A percentile compares a stretch with the other conserved stretches of the same genome.
phyloP scores from a whole-genome alignment of 164 flowering plant species.

The Vitis rotundifolia region DNA sequence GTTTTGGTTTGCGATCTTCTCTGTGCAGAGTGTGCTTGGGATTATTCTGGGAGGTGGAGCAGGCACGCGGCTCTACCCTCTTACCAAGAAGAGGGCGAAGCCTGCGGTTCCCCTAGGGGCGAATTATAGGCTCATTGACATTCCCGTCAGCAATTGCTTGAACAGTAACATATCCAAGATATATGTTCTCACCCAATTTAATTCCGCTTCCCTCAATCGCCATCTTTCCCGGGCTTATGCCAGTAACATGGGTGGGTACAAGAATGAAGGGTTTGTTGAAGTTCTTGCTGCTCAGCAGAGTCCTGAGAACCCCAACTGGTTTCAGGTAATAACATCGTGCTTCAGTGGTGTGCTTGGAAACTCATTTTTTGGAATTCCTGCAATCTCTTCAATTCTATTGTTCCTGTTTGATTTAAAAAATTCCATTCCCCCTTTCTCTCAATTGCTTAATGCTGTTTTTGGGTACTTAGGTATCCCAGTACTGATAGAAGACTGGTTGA shows the following conservation, averaged over 20 bases:
- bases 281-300: constrained; percentile 97
- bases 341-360: neutral
- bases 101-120: constrained; percentile 95
- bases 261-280: constrained; percentile 92
- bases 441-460: no score
- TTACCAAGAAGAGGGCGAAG: constrained; percentile 88
- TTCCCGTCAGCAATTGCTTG: constrained; percentile 89
- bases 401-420: no score
- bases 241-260: constrained; percentile 79
- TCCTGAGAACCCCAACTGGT: constrained; percentile 95
- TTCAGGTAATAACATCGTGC: constrained; percentile 53
- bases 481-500: no score
- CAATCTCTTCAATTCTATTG: no score
- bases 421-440: no score
- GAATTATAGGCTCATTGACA: constrained; percentile 85
- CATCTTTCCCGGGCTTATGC: constrained; percentile 87
- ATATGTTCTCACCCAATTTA: constrained; percentile 89
- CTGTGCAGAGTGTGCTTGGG: constrained; percentile 77
- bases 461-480: no score
- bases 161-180: constrained; percentile 86
- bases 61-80: constrained; percentile 84
- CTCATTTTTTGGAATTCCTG: no score
- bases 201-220: constrained; percentile 91
- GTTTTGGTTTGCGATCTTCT: constrained; percentile 2
- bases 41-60: constrained; percentile 95